A percentile compares a stretch with the other conserved stretches of the same genome.
phyloP scores from a whole-genome alignment of 2,329 filamentous ascomycete genomes.

The Bipolaris bicolor region DNA sequence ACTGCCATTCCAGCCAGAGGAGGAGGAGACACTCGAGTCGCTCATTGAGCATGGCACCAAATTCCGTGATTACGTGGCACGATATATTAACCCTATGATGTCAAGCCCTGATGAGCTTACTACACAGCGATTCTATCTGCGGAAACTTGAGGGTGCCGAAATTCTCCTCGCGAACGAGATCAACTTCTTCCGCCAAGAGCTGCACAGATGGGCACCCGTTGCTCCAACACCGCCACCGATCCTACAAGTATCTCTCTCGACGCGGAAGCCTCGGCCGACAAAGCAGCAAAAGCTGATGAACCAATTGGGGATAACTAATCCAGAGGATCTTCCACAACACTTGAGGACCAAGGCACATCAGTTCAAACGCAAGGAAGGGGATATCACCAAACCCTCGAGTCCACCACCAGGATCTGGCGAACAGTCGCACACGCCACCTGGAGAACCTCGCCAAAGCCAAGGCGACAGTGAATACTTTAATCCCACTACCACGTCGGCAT shows the following conservation, averaged over 20 bases:
- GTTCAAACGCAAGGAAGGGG: conserved; percentile 66
- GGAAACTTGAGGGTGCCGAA: conserved; percentile 96
- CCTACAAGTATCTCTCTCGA: conserved; percentile 85
- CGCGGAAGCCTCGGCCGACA: conserved; percentile 91
- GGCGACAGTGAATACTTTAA: conserved; percentile 45
- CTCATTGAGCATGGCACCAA: conserved; percentile 85
- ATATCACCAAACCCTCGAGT: conserved; percentile 43
- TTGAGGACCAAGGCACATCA: conserved; percentile 70
- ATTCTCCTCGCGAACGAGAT: conserved; percentile 90
- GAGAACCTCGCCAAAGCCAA: conserved; percentile 42
- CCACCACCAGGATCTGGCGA: conserved; percentile 45
- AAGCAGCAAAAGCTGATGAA: conserved; percentile 95
- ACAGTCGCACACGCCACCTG: conserved; percentile 46
- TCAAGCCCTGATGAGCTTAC: conserved; percentile 85
- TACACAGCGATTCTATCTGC: conserved; percentile 90
- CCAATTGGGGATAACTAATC: conserved; percentile 85
- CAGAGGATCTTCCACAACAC: conserved; percentile 85
- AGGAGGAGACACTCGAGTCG: conserved; percentile 82
- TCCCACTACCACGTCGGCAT: conserved; percentile 31
- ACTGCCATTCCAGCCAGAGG: conserved; percentile 93
- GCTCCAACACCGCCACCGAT: conserved; percentile 85
- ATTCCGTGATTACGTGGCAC: conserved; percentile 82
- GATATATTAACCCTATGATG: conserved; percentile 80
- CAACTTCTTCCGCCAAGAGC: conserved; percentile 95
- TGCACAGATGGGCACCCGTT: conserved; percentile 93